Conservation (phyloP, 495 filamentous ascomycete genomes). For the Tuber microsphaerosporum region DNA sequence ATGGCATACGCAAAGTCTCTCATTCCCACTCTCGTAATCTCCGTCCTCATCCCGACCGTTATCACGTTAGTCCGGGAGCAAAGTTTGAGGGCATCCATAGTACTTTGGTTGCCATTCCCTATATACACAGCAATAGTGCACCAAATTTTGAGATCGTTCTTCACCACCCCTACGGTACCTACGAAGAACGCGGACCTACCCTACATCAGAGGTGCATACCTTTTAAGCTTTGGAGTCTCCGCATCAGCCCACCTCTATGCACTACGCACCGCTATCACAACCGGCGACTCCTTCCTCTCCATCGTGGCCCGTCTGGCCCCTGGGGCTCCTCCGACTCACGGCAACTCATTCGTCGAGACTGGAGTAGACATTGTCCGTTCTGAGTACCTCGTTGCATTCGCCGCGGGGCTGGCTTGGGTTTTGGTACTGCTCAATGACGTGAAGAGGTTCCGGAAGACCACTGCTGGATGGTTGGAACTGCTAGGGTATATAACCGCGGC, state of each 20-base stretch:
- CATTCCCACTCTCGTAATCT: constrained; percentile 40
- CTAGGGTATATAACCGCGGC: not conserved
- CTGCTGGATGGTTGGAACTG: constrained; percentile 3
- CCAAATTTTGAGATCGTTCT: constrained; percentile 33
- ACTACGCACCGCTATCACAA: constrained; percentile 4
- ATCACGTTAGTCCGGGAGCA: constrained; percentile 33
- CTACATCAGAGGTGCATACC: constrained; percentile 31
- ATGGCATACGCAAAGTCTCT: constrained; percentile 39
- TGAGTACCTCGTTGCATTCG: constrained; percentile 12
- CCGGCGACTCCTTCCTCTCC: not conserved
- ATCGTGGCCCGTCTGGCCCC: not conserved
- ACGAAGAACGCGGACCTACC: constrained; percentile 10
- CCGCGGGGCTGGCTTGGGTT: constrained; percentile 17
- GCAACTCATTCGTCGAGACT: constrained; percentile 4
- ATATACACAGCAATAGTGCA: constrained; percentile 39
- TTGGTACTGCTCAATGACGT: constrained; percentile 17
- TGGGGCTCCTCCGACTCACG: constrained; percentile 1
- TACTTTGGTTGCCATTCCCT: constrained; percentile 25
- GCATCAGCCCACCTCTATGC: constrained; percentile 29
- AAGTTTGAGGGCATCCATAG: not conserved
- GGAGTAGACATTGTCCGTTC: not conserved
- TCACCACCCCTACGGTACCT: constrained; percentile 15
- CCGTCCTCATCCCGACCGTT: constrained; percentile 42
- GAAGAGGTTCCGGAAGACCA: constrained; percentile 9
- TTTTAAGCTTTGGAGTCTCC: constrained; percentile 14